phyloP scores from a whole-genome alignment of 2,329 filamentous ascomycete species.

The Neopestalotiopsis rosae region DNA sequence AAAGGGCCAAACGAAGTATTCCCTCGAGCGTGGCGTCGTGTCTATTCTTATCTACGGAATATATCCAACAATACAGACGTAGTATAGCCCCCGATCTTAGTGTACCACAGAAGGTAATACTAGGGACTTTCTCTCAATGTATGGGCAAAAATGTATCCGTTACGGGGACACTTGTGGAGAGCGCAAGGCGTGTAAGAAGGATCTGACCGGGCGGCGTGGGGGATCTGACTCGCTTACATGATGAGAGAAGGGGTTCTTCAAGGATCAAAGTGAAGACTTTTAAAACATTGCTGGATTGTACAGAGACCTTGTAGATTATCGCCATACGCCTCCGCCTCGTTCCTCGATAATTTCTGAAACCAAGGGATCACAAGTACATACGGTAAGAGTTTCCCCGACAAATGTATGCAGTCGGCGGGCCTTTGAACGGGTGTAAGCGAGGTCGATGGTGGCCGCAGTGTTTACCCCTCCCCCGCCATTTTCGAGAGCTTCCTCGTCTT shows the following conservation, averaged over 20 bases:
- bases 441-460: not conserved
- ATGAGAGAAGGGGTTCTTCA: not conserved
- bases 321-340: not conserved
- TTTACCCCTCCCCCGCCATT: not conserved
- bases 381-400: not conserved
- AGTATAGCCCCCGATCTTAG: not conserved
- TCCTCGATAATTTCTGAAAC: not conserved
- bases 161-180: not conserved
- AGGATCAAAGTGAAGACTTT: too few relatives aligned
- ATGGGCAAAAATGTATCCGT: not conserved
- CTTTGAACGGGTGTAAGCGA: not conserved
- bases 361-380: not conserved
- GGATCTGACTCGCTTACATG: slow-evolving; percentile 10
- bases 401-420: not conserved
- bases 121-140: not conserved
- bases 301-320: not conserved
- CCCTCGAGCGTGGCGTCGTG: not conserved
- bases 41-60: not conserved
- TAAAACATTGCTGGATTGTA: not conserved
- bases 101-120: not conserved
- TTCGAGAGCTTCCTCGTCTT: not conserved
- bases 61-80: not conserved
- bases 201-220: not conserved
- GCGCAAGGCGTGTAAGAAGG: not conserved
- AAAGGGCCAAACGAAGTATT: not conserved